Percentiles rank a stretch among this genome's conserved stretches.
phyloP scores from a whole-genome alignment of 2,329 filamentous ascomycete genomes.

The Paraphaeosphaeria sporulosa region DNA sequence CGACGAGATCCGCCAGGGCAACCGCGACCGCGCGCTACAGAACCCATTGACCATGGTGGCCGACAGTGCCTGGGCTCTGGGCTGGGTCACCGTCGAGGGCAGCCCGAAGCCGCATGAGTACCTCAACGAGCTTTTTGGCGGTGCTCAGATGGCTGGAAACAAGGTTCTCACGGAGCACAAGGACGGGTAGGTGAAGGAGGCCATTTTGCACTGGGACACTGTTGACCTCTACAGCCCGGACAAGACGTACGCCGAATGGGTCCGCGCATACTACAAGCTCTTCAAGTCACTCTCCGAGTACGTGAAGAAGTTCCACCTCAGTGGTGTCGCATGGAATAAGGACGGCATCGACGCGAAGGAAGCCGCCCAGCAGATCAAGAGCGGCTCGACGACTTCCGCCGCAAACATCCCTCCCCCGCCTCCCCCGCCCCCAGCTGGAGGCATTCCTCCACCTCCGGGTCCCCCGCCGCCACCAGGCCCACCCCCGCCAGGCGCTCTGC shows the following conservation, averaged over 20 bases:
- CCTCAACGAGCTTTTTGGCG: slow-evolving; percentile 81
- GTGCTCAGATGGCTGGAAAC: slow-evolving; percentile 94
- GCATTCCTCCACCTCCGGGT: slow-evolving; percentile 67
- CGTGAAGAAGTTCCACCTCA: slow-evolving; percentile 81
- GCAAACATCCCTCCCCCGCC: slow-evolving; percentile 71
- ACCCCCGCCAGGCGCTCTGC: slow-evolving; percentile 55
- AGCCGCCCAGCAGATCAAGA: slow-evolving; percentile 66
- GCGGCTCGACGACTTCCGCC: slow-evolving; percentile 57
- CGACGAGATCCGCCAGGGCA: slow-evolving; percentile 80
- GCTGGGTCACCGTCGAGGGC: slow-evolving; percentile 83
- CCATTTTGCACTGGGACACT: neutral
- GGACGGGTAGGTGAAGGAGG: slow-evolving; percentile 66
- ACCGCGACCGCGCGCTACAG: slow-evolving; percentile 76
- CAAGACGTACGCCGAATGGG: slow-evolving; percentile 82
- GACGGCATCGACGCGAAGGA: slow-evolving; percentile 77
- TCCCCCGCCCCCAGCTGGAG: slow-evolving; percentile 64
- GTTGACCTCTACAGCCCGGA: slow-evolving; percentile 60
- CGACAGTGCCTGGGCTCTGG: slow-evolving; percentile 87
- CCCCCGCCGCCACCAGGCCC: slow-evolving; percentile 63
- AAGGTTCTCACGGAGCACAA: slow-evolving; percentile 91
- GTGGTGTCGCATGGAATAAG: slow-evolving; percentile 86
- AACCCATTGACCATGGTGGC: slow-evolving; percentile 86
- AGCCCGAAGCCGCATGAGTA: slow-evolving; percentile 78
- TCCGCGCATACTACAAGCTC: slow-evolving; percentile 89
- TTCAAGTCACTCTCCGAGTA: slow-evolving; percentile 86